phyloP scores from a whole-genome alignment of 148 eudicot genomes.

The Mesembryanthemum crystallinum region DNA sequence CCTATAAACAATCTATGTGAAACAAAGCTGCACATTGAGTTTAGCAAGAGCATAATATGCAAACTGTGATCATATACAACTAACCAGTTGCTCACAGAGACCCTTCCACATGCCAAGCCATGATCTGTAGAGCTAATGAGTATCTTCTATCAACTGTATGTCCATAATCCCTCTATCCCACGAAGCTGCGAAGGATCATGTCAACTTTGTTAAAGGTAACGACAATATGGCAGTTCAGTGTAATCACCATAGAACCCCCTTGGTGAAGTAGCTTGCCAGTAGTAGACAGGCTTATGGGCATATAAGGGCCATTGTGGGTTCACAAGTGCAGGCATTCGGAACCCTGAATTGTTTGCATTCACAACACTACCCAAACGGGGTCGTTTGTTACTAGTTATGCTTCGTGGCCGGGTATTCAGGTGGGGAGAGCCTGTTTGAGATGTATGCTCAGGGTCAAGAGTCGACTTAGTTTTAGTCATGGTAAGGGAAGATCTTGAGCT shows the following conservation, averaged over 20 bases:
- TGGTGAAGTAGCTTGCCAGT: neutral
- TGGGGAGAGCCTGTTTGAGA: neutral
- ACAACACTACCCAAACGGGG: conserved; percentile 4
- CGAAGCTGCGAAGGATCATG: neutral
- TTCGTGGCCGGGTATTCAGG: neutral
- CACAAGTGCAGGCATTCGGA: neutral
- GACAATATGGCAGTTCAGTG: neutral
- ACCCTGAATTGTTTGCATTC: neutral
- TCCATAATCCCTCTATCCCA: too few species aligned
- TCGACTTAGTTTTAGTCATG: neutral
- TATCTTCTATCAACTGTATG: too few species aligned
- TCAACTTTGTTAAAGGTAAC: neutral
- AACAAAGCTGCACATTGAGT: neutral
- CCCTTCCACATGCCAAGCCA: neutral
- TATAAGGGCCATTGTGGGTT: neutral
- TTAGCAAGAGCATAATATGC: too few species aligned
- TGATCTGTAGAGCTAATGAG: neutral
- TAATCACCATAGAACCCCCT: neutral
- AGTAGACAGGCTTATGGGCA: neutral
- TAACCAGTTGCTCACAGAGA: neutral
- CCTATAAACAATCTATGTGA: neutral
- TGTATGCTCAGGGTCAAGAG: neutral
- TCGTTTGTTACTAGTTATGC: neutral
- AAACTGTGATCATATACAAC: neutral
- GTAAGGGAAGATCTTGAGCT: neutral